phyloP scores from a whole-genome alignment of 371 early-diverging fungal species.

The Circinella minor region DNA sequence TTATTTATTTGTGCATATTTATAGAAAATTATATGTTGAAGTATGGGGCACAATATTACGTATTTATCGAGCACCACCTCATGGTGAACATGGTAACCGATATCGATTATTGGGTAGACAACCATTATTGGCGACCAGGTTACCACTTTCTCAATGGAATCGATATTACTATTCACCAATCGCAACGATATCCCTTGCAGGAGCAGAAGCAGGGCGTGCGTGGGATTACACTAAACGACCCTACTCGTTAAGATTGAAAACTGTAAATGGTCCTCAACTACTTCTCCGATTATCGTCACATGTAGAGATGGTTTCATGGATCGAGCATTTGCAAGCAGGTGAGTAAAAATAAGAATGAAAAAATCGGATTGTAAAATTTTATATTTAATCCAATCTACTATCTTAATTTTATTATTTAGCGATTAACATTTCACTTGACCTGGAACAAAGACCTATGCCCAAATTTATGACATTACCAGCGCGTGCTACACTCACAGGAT shows the following conservation, averaged over 20 bases:
- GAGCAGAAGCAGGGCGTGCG: conserved; percentile 49
- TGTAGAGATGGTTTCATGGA: conserved; percentile 53
- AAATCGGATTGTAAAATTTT: neutral
- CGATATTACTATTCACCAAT: conserved; percentile 39
- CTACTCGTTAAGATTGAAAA: conserved; percentile 39
- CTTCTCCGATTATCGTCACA: conserved; percentile 37
- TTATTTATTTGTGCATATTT: too few species aligned
- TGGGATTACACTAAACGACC: conserved; percentile 50
- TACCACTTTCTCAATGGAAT: conserved; percentile 31
- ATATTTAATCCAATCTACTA: neutral
- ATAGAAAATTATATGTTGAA: conserved; percentile 46
- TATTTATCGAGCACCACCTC: conserved; percentile 41
- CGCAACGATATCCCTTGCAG: conserved; percentile 36
- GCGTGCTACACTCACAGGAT: conserved; percentile 22
- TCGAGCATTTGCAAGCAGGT: conserved; percentile 58
- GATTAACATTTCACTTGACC: conserved; percentile 49
- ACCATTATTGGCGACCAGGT: conserved; percentile 20
- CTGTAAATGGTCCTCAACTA: conserved; percentile 47
- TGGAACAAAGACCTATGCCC: conserved; percentile 53
- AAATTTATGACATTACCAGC: conserved; percentile 49
- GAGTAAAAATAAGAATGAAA: neutral
- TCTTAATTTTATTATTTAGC: conserved; percentile 16
- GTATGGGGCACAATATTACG: conserved; percentile 51
- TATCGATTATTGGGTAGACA: conserved; percentile 6
- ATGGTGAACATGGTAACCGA: conserved; percentile 6